A percentile compares a stretch with the other conserved stretches of the same genome.
phyloP scores from a whole-genome alignment of 2,329 filamentous ascomycete genomes.

The Microdochium bolleyi region DNA sequence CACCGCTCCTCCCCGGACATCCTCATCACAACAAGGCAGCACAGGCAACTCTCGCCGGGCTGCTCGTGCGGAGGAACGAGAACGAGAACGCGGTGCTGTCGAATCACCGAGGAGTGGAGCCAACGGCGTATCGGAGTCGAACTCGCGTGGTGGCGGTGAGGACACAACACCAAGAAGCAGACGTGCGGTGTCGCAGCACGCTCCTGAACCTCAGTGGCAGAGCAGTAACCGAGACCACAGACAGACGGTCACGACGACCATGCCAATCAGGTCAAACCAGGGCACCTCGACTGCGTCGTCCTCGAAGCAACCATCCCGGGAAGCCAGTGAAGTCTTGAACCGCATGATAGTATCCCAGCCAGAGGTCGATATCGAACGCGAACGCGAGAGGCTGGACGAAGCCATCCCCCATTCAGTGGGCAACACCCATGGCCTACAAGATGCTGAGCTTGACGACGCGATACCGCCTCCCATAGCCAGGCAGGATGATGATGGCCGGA shows the following conservation, averaged over 20 bases:
- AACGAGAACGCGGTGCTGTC: constrained; percentile 12
- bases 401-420: constrained; percentile 35
- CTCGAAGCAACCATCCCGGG: constrained; percentile 55
- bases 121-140: constrained; percentile 8
- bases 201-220: constrained; percentile 25
- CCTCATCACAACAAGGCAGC: constrained; percentile 55
- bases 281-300: constrained; percentile 36
- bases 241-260: constrained; percentile 21
- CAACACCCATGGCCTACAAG: constrained; percentile 25
- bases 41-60: constrained; percentile 32
- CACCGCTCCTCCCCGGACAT: constrained; percentile 72
- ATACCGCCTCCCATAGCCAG: constrained; percentile 33
- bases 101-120: constrained; percentile 26
- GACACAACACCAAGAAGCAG: constrained; percentile 29
- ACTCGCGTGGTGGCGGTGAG: constrained; percentile 20
- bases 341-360: constrained; percentile 71
- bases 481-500: constrained; percentile 37
- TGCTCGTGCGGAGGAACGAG: constrained; percentile 35
- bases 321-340: constrained; percentile 73
- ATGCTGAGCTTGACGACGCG: constrained; percentile 17
- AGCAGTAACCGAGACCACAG: constrained; percentile 31
- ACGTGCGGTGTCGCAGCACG: constrained; percentile 23
- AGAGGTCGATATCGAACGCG: constrained; percentile 63
- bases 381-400: constrained; percentile 61
- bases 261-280: constrained; percentile 36